Evolutionary conservation across 2,329 filamentous ascomycete genomes (phyloP), one percentile per base, ranked within the genome.

Genomic region (Claviceps purpurea): DNA sequence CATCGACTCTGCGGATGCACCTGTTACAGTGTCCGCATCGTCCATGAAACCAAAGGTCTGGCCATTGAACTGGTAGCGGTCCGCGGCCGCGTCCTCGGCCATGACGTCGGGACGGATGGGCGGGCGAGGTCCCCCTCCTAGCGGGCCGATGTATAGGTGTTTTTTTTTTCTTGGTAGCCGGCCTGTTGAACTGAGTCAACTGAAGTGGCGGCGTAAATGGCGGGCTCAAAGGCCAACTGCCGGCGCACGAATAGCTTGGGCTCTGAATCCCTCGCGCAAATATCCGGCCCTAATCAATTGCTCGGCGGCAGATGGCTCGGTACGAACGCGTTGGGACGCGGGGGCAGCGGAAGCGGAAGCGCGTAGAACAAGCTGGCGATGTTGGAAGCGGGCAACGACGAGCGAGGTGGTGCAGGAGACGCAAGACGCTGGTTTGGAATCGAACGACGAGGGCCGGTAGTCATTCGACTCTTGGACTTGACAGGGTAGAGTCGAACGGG

Each of bases 51-150:
- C 64, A 52, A 68, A 62, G 58, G 65, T 66, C 51, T 68, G 61
- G 59, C 72, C 70, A 52, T 73, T 70, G 57, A 74, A 67, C 62
- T 70, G 70, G 59, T 68, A 74, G 62, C 66, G 66, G 58, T 59
- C 60, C 56, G 67, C 59, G 57, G 64, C 61, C 58, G 70, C 69
- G 59, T 69, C 65, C 62, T 70, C 65, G 54, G 67, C 63, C 69
- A 71, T 70, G 57, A 57, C 57, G 59, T 56, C 58, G 61, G 51
- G 24, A n/a, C 30, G 37, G 41, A 26, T 34, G 38, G 40, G 54
- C 54, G 50, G 51, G 22, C 30, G 44, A 43, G 38, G 47, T 49
- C 41, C 40, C 52, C 39, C 22, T 46, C 52, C 38, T 42, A 45
- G 44, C 39, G 13, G 47, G 22, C 42, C 41, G 13, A 24, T 10